Percentiles rank a stretch among this genome's conserved stretches.
phyloP scores from a whole-genome alignment of 495 filamentous ascomycete genomes.

The Xylaria palmicola region DNA sequence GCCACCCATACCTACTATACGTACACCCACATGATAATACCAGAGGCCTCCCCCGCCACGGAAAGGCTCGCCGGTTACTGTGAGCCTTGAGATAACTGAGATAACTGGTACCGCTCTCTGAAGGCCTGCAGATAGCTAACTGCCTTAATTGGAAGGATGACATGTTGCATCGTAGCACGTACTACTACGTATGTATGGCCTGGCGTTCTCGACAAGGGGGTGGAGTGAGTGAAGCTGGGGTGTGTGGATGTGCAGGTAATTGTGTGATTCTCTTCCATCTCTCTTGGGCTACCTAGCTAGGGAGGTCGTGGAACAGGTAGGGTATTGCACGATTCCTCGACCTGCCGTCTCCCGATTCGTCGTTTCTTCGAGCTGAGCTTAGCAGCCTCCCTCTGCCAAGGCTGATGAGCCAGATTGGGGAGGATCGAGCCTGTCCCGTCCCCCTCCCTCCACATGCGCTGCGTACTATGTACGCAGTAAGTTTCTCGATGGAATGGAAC shows the following conservation, averaged over 20 bases:
- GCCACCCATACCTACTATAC: no score
- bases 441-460: background rate
- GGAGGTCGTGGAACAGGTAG: no score
- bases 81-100: no score
- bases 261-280: background rate
- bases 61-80: no score
- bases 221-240: background rate
- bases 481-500: background rate
- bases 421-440: background rate
- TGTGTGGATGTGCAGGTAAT: background rate
- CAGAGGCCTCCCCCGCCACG: no score
- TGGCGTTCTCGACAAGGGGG: background rate
- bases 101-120: background rate
- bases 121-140: background rate
- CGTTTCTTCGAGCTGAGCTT: conserved; percentile 5
- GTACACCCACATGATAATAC: no score
- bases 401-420: background rate
- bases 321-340: background rate
- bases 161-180: background rate
- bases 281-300: background rate
- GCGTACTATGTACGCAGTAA: background rate
- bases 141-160: background rate
- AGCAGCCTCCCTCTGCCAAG: conserved; percentile 1
- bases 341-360: background rate
- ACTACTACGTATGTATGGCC: no score